Percentiles rank a stretch among this genome's conserved stretches.
phyloP scores from a whole-genome alignment of 2,329 filamentous ascomycete species.

The Magnaporthiopsis rhizophila region DNA sequence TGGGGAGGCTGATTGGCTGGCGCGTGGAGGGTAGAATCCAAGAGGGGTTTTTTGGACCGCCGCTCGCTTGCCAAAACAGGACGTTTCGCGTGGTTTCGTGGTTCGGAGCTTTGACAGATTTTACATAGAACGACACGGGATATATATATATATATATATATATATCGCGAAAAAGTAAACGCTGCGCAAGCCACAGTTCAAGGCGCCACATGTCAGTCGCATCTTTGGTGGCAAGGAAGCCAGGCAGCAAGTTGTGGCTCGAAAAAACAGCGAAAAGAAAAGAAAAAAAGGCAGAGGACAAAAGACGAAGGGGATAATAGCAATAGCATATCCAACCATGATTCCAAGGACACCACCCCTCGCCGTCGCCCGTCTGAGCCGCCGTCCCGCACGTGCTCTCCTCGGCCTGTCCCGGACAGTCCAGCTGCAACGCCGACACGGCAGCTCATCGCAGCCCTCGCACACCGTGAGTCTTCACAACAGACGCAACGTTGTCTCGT shows the following conservation, averaged over 20 bases:
- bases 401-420: background rate
- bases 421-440: background rate
- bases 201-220: background rate
- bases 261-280: too few relatives aligned
- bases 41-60: background rate
- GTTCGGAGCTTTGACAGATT: too few relatives aligned
- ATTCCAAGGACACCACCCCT: background rate
- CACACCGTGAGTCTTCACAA: too few relatives aligned
- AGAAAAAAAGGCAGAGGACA: too few relatives aligned
- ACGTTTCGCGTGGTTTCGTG: too few relatives aligned
- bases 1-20: background rate
- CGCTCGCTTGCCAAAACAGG: background rate
- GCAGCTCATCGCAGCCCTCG: slow-evolving; percentile 3
- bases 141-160: background rate
- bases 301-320: background rate
- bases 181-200: background rate
- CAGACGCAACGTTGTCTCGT: too few relatives aligned
- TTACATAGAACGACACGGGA: too few relatives aligned
- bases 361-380: background rate
- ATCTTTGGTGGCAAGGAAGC: too few relatives aligned
- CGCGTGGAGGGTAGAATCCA: background rate
- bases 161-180: background rate
- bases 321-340: background rate
- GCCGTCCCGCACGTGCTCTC: background rate
- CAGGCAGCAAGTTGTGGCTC: background rate